Base-by-base conservation (phyloP, 139 green algal genomes). In the Gonium pectorale region DNA sequence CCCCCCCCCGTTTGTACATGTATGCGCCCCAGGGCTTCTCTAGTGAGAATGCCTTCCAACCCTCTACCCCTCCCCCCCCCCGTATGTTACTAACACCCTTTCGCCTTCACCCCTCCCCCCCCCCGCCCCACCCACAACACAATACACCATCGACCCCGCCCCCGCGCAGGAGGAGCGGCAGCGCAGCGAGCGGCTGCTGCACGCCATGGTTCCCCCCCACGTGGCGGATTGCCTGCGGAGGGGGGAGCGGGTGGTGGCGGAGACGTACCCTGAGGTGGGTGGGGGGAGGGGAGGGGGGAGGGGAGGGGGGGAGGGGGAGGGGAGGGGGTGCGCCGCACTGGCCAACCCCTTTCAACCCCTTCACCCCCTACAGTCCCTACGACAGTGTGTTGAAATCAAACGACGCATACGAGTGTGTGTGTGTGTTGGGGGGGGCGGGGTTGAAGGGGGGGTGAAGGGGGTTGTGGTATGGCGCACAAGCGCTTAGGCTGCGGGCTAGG, bases 251-350 rank as follows among this genome's bases (percentile, higher is more conserved):
- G 52, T 67, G 11, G 38, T 15, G 4, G 72, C 72, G 11, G 72
- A 80, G 72, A 80, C 72, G 15, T 80, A 80, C 54, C 72, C 72
- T 0, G 72, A 80, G 68, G 67, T 74, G 67, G 3, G 67, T 31
- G 4, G 35, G 22, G 26, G 19, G 15, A 26, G 49, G 49, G 49
- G 17, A 17, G 13, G 49, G 49, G 15, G 49, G 49, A 17, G 49
- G 17, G 49, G 17, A 13, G 49, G 13, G 13, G 49, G 49, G 17
- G 17, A 59, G 15, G 15, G 15, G 49, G 15, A 17, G 49, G 49
- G 49, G 15, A 17, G 15, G 49, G 49, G 13, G 21, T 37, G 24
- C 27, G 22, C 66, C 8, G 67, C 43, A 24, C 37, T n/a, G n/a
- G n/a, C n/a, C n/a, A n/a, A n/a, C n/a, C n/a, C n/a, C n/a, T n/a